These are phyloP conservation scores for Triticum dicoccoides DNA, from an alignment of 176 grass and related monocot genomes.

Conservation along the genomic window DNA sequence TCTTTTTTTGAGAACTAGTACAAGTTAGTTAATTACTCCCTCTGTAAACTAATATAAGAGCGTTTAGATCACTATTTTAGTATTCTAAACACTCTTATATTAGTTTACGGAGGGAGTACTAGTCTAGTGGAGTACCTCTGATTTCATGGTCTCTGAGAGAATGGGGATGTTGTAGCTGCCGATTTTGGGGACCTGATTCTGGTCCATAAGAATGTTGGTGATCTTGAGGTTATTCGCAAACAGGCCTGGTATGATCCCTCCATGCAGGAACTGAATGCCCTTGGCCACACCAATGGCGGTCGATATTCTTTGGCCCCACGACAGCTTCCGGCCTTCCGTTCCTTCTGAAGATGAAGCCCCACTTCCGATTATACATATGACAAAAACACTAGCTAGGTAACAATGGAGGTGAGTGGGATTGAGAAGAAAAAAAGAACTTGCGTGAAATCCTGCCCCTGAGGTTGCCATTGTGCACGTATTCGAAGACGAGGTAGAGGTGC, in stretches of 20 bases:
- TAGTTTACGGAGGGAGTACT: too few relatives aligned
- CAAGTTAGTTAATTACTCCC: too few relatives aligned
- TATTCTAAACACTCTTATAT: too few relatives aligned
- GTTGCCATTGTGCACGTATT: conserved; percentile 74
- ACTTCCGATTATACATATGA: too few relatives aligned
- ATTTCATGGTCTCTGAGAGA: conserved; percentile 52
- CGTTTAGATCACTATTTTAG: too few relatives aligned
- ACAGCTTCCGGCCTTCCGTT: conserved; percentile 57
- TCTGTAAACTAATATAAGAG: too few relatives aligned
- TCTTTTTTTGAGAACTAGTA: too few relatives aligned
- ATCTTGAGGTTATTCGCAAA: conserved; percentile 86
- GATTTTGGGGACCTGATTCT: conserved; percentile 81
- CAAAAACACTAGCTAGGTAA: too few relatives aligned
- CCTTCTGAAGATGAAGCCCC: conserved; percentile 47
- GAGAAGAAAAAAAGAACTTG: conserved; percentile 19
- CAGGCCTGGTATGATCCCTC: conserved; percentile 72
- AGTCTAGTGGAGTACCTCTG: conserved; percentile 22
- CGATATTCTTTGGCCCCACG: conserved; percentile 73
- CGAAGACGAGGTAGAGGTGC: conserved; percentile 65
- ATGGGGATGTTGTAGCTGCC: conserved; percentile 88
- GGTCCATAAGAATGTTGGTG: conserved; percentile 73
- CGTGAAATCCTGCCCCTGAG: conserved; percentile 71
- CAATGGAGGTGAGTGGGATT: too few relatives aligned
- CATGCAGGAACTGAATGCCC: conserved; percentile 92
- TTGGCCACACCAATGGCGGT: conserved; percentile 64